Percentiles rank a stretch among this genome's conserved stretches.
phyloP scores from a whole-genome alignment of 441 rosid species.

The Jatropha multifida region DNA sequence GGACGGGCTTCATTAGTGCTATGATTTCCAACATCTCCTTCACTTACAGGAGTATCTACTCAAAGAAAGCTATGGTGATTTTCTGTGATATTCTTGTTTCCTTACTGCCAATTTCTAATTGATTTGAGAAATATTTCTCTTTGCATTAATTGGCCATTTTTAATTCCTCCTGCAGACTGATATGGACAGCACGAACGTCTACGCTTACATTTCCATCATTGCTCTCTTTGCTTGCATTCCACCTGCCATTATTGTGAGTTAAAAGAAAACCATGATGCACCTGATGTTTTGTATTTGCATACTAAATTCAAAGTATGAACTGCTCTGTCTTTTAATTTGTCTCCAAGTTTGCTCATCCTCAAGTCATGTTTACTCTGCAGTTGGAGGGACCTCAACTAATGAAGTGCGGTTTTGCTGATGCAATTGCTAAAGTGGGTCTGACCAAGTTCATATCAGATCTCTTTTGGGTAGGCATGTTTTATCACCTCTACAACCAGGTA shows the following conservation, averaged over 20 bases:
- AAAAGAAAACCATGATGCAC: conserved; percentile 9
- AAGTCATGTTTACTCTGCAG: conserved; percentile 34
- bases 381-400: conserved; percentile 85
- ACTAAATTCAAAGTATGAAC: background rate
- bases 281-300: background rate
- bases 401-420: conserved; percentile 69
- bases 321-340: background rate
- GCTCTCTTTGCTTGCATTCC: conserved; percentile 89
- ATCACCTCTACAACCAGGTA: conserved; percentile 97
- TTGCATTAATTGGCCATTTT: background rate
- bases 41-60: conserved; percentile 91
- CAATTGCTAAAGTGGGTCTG: conserved; percentile 80
- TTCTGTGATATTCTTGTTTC: conserved; percentile 17
- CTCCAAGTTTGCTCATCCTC: conserved; percentile 11
- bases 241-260: conserved; percentile 81
- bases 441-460: conserved; percentile 85
- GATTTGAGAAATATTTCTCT: background rate
- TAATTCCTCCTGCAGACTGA: conserved; percentile 61
- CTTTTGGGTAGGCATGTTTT: conserved; percentile 97
- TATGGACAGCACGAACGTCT: conserved; percentile 92
- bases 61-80: conserved; percentile 93
- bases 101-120: background rate
- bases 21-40: conserved; percentile 95
- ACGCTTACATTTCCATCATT: conserved; percentile 91
- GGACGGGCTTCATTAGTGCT: conserved; percentile 91